Evolutionary conservation across 192 early-diverging fungal genomes (phyloP).

Genomic region (Entophlyctis helioformis): DNA sequence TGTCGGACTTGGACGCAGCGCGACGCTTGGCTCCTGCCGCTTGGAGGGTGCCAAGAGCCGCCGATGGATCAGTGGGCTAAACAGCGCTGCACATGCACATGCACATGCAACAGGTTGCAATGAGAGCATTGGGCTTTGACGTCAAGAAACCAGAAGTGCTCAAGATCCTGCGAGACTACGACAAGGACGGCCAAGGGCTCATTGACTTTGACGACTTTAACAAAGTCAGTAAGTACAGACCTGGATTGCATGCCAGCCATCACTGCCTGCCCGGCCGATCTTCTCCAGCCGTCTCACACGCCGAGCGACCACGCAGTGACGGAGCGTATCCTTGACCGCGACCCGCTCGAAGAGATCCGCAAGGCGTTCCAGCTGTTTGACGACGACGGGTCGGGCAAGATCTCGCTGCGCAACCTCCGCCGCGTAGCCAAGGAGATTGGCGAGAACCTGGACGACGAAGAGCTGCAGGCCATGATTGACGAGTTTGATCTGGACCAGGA

Average conservation of each 20-base stretch:
- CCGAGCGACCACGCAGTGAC: slow-evolving; percentile 20
- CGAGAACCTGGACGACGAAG: slow-evolving; percentile 67
- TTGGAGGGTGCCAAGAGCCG: no score
- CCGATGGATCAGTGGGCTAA: no score
- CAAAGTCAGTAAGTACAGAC: slow-evolving; percentile 48
- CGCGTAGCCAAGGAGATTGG: slow-evolving; percentile 72
- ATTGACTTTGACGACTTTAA: slow-evolving; percentile 60
- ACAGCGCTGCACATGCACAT: no score
- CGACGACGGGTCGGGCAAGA: slow-evolving; percentile 50
- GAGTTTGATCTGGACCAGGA: slow-evolving; percentile 81
- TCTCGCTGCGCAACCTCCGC: slow-evolving; percentile 51
- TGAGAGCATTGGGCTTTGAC: slow-evolving; percentile 76
- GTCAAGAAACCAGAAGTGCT: slow-evolving; percentile 71
- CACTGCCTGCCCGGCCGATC: neutral
- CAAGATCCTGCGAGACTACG: slow-evolving; percentile 51
- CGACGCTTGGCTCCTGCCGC: no score
- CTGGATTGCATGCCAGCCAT: neutral
- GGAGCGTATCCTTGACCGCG: slow-evolving; percentile 54
- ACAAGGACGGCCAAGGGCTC: slow-evolving; percentile 37
- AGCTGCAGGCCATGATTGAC: slow-evolving; percentile 78
- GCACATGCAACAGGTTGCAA: slow-evolving; percentile 62
- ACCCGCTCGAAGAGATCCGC: slow-evolving; percentile 71
- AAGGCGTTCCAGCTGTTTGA: slow-evolving; percentile 80
- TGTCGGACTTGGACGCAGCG: no score
- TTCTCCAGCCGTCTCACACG: neutral